A percentile compares a stretch with the other conserved stretches of the same genome.
Conservation (phyloP, 306 rosid genomes). For the Lablab purpureus region DNA sequence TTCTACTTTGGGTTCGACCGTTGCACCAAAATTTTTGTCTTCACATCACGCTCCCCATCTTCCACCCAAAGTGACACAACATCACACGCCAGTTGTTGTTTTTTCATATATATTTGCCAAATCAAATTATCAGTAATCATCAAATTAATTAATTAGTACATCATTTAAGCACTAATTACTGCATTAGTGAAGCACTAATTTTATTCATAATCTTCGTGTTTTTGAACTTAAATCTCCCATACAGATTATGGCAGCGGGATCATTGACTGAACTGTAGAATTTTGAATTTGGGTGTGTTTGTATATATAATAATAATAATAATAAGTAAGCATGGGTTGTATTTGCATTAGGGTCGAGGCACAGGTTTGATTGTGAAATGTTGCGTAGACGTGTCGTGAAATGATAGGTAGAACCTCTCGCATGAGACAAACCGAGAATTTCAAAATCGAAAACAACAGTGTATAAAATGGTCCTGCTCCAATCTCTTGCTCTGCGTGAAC, state of each 20-base stretch:
- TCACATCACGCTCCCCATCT: not conserved
- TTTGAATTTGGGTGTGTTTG: not conserved
- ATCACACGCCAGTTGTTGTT: not conserved
- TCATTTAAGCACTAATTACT: no score
- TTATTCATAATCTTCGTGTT: not conserved
- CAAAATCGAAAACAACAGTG: slow-evolving; percentile 18
- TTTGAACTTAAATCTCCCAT: not conserved
- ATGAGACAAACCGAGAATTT: slow-evolving; percentile 9
- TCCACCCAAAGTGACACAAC: not conserved
- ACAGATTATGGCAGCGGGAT: not conserved
- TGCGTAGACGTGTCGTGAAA: slow-evolving; percentile 20
- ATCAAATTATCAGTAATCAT: not conserved
- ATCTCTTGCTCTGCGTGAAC: not conserved
- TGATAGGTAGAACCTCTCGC: not conserved
- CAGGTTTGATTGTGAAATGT: not conserved
- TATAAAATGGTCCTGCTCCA: not conserved
- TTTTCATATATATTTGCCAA: not conserved
- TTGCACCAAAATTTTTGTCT: not conserved
- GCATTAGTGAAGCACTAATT: not conserved
- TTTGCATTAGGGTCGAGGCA: slow-evolving; percentile 31
- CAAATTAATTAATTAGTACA: not conserved
- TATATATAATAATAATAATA: not conserved
- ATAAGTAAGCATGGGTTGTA: not conserved
- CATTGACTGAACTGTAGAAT: not conserved
- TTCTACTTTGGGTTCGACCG: not conserved